These are phyloP conservation scores for Phaffia tasmanica DNA, from an alignment of 768 basidiomycete species.

Conservation along the genomic window DNA sequence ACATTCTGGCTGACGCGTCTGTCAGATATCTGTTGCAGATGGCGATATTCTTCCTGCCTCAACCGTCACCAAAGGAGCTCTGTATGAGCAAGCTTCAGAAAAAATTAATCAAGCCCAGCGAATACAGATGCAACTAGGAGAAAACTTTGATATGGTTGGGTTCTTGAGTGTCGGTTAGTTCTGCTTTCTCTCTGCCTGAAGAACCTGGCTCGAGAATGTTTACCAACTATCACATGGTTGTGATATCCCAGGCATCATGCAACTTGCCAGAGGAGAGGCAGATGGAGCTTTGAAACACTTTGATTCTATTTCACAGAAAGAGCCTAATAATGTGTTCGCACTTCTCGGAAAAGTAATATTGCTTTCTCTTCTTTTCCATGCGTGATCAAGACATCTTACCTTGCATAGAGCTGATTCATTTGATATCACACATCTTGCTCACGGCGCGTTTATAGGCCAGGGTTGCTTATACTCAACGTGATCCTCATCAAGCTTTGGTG, in stretches of 20 bases:
- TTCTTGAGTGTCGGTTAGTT: constrained; percentile 17
- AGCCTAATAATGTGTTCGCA: constrained; percentile 78
- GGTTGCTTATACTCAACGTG: constrained; percentile 66
- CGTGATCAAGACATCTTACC: neutral
- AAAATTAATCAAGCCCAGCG: constrained; percentile 13
- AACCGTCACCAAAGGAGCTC: constrained; percentile 30
- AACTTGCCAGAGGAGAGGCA: constrained; percentile 65
- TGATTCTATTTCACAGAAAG: constrained; percentile 61
- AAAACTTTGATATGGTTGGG: constrained; percentile 8
- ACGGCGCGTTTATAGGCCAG: constrained; percentile 51
- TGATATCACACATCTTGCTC: neutral
- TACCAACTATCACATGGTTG: neutral
- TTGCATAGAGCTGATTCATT: neutral
- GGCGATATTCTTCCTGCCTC: constrained; percentile 31
- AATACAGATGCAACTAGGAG: neutral
- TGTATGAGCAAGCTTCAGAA: constrained; percentile 21
- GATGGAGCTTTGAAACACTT: constrained; percentile 73
- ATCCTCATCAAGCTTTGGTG: constrained; percentile 67
- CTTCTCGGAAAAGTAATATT: constrained; percentile 66
- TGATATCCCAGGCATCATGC: constrained; percentile 54
- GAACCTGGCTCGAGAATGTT: constrained; percentile 29
- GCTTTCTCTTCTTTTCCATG: neutral
- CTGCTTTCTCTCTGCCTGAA: constrained; percentile 34
- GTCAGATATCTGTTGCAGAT: constrained; percentile 26
- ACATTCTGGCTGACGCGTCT: neutral